phyloP scores from a whole-genome alignment of 2,329 filamentous ascomycete species.

The Fusarium ramigenum region DNA sequence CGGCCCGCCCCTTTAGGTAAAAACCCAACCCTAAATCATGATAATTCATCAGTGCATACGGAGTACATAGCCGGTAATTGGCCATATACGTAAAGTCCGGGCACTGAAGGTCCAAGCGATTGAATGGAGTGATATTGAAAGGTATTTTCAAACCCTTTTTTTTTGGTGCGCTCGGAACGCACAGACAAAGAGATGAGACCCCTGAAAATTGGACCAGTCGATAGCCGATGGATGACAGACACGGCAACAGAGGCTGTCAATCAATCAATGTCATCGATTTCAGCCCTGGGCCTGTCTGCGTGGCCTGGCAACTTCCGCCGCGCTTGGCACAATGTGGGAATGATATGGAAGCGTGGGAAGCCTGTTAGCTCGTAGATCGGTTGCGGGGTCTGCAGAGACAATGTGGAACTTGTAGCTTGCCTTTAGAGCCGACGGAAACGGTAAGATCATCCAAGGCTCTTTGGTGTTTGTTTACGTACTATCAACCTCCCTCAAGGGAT shows the following conservation, averaged over 20 bases:
- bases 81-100: not conserved
- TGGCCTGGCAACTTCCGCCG: not conserved
- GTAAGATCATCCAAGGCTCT: conserved; percentile 17
- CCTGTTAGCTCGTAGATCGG: conserved; percentile 22
- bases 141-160: not conserved
- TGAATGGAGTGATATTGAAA: not conserved
- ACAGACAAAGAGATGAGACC: conserved; percentile 2
- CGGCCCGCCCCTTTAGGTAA: conserved; percentile 4
- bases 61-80: not conserved
- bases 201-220: conserved; percentile 1
- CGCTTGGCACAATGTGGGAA: conserved; percentile 18
- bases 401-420: conserved; percentile 21
- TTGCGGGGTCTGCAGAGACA: conserved; percentile 23
- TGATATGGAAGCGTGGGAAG: conserved; percentile 4
- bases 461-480: conserved; percentile 1
- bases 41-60: not conserved
- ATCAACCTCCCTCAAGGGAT: conserved; percentile 6
- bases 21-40: conserved; percentile 4
- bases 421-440: conserved; percentile 3
- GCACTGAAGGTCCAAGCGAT: not conserved
- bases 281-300: conserved; percentile 7
- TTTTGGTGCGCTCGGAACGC: not conserved
- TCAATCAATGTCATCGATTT: conserved; percentile 3
- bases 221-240: conserved; percentile 2
- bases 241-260: conserved; percentile 10